Evolutionary conservation across 495 filamentous ascomycete genomes (phyloP), one percentile per base, ranked within the genome.

Genomic region (Tuber melanosporum): DNA sequence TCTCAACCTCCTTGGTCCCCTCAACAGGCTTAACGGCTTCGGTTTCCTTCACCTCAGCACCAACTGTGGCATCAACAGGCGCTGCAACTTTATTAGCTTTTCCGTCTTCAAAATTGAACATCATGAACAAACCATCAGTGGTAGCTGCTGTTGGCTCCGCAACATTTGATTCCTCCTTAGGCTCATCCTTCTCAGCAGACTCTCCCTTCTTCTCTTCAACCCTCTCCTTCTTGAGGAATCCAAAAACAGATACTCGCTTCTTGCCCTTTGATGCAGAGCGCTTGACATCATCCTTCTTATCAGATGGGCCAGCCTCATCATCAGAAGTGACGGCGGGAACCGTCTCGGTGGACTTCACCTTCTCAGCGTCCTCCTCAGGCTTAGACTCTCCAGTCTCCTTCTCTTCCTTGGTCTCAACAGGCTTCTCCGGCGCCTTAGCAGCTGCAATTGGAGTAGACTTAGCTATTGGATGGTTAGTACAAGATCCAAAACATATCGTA

Each of bases 231-330:
- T 76, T 74, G 26, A 79, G 66, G 75, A 83, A 82, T 52, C 70
- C 57, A 85, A 98, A 96, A 86, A 97, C 90, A 82, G 92, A 94
- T 66, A 86, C 83, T 76, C 93, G 91, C 91, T 97, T 97, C 84
- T 92, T 91, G 83, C 92, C 96, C 76, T 92, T 92, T 74, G 93
- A 96, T 80, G 92, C 92, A 72, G 82, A 79, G 84, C 88, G 88
- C 84, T 88, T 89, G 45, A 78, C 72, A 76, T 88, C 85, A 76
- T 85, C 74, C 66, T 86, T 84, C 76, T 84, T 84, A 81, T 89
- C 86, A 83, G 84, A 84, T 78, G 83, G 82, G 80, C 83, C 82
- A 74, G 83, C 80, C 70, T 83, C 82, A 43, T 83, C 82, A n/a
- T 83, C 82, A 45, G 79, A 75, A 14, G 75, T 75, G 3, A 76